Percentiles rank a stretch among this genome's conserved stretches.
These are phyloP conservation scores for Cladosporium velox DNA, from an alignment of 2,329 filamentous ascomycete genomes.

Conservation along the genomic window DNA sequence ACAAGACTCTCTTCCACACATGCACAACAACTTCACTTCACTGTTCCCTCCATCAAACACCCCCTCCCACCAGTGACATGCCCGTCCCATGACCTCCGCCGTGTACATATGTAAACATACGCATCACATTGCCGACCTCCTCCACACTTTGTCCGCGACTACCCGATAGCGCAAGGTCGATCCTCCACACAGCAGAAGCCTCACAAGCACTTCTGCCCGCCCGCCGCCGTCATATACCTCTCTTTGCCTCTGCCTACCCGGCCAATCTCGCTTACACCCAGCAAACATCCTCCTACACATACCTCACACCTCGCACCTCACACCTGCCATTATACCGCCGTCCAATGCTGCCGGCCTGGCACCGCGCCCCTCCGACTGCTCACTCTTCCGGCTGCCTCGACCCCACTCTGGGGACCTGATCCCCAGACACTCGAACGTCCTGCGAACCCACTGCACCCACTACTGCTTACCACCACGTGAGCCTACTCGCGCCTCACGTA, in stretches of 20 bases:
- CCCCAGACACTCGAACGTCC: conserved; percentile 7
- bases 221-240: not conserved
- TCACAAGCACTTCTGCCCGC: conserved; percentile 2
- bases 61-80: not conserved
- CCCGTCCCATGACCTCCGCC: not conserved
- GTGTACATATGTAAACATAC: not conserved
- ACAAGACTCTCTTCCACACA: not conserved
- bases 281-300: not conserved
- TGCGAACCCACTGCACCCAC: conserved; percentile 5
- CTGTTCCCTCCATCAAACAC: not conserved
- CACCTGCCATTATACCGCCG: not conserved
- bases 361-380: not conserved
- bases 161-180: conserved; percentile 2
- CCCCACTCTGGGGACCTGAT: conserved; percentile 19
- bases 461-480: conserved; percentile 1
- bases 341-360: conserved; percentile 12
- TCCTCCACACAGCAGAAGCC: not conserved
- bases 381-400: not conserved
- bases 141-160: conserved; percentile 1
- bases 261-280: not conserved
- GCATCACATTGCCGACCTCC: not conserved
- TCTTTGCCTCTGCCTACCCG: not conserved
- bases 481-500: conserved; percentile 4
- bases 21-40: not conserved
- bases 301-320: not conserved